Conservation (phyloP, 208 protist species). For the Wallacemonas sp. region DNA sequence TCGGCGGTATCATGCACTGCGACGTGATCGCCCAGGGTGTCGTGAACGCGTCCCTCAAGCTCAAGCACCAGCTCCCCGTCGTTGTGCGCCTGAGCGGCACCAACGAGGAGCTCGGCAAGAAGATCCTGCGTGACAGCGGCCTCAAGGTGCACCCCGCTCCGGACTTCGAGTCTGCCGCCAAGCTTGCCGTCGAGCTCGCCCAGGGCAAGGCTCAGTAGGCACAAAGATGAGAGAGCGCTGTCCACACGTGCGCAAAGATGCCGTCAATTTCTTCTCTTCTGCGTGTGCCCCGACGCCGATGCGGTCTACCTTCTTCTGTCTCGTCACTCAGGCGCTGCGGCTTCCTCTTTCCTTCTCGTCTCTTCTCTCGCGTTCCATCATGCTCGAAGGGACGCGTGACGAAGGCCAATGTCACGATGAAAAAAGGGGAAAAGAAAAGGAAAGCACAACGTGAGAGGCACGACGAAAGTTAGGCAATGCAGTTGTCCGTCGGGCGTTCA, state of each 20-base stretch:
- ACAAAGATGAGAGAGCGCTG: conserved; percentile 10
- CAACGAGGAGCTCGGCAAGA: conserved; percentile 95
- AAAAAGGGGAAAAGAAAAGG: conserved; percentile 15
- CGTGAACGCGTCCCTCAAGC: conserved; percentile 87
- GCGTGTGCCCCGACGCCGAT: no score
- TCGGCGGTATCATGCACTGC: conserved; percentile 99
- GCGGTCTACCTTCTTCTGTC: no score
- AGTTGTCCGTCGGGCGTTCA: not conserved
- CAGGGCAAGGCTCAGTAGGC: conserved; percentile 12
- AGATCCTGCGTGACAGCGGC: conserved; percentile 92
- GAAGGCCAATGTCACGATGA: not conserved
- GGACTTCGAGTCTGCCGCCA: conserved; percentile 86
- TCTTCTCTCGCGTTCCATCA: not conserved
- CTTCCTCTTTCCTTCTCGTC: not conserved
- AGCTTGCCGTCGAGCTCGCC: conserved; percentile 72
- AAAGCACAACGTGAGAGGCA: conserved; percentile 1
- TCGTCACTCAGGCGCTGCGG: not conserved
- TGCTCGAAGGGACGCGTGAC: no score
- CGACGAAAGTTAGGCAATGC: conserved; percentile 6
- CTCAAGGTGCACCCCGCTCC: conserved; percentile 76
- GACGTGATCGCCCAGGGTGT: conserved; percentile 98
- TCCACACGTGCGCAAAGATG: not conserved
- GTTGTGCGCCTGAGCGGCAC: conserved; percentile 95
- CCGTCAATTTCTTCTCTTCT: no score
- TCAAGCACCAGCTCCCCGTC: conserved; percentile 94